These are phyloP conservation scores for Skeletonema marinoi DNA, from an alignment of 108 stramenopile species.

Conservation along the genomic window DNA sequence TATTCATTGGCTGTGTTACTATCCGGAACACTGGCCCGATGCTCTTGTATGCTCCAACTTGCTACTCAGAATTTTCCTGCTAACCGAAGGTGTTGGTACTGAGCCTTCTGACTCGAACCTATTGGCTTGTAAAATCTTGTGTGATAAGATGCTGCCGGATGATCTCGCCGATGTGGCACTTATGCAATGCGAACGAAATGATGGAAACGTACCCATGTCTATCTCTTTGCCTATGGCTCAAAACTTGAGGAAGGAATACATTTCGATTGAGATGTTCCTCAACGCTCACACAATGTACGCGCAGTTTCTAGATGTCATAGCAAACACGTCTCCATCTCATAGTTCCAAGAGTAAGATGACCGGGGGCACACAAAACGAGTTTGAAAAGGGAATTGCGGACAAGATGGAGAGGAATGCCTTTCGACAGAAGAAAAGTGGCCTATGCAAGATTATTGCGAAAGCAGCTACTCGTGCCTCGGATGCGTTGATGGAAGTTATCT, in stretches of 20 bases:
- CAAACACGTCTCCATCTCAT: conserved; percentile 41
- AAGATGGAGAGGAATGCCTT: conserved; percentile 49
- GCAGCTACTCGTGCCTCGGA: conserved; percentile 56
- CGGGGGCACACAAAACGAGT: conserved; percentile 6
- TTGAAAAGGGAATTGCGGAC: conserved; percentile 55
- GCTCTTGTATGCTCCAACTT: conserved; percentile 77
- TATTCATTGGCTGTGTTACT: conserved; percentile 69
- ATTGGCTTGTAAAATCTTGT: conserved; percentile 24
- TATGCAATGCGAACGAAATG: conserved; percentile 7
- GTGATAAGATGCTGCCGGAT: conserved; percentile 28
- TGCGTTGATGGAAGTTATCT: conserved; percentile 58
- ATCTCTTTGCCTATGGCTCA: conserved; percentile 20
- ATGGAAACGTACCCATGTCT: conserved; percentile 4
- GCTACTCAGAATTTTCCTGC: conserved; percentile 64
- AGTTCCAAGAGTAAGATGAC: conserved; percentile 13
- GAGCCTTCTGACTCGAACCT: conserved; percentile 21
- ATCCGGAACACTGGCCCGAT: conserved; percentile 57
- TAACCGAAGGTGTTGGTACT: conserved; percentile 4
- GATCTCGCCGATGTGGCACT: conserved; percentile 35
- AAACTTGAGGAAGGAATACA: conserved; percentile 36
- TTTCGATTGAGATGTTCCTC: conserved; percentile 28
- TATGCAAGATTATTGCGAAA: conserved; percentile 45
- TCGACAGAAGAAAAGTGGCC: conserved; percentile 42
- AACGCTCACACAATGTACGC: conserved; percentile 35
- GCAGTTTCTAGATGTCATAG: conserved; percentile 33